Conservation (phyloP, 306 rosid species). For the Cajanus cajan region DNA sequence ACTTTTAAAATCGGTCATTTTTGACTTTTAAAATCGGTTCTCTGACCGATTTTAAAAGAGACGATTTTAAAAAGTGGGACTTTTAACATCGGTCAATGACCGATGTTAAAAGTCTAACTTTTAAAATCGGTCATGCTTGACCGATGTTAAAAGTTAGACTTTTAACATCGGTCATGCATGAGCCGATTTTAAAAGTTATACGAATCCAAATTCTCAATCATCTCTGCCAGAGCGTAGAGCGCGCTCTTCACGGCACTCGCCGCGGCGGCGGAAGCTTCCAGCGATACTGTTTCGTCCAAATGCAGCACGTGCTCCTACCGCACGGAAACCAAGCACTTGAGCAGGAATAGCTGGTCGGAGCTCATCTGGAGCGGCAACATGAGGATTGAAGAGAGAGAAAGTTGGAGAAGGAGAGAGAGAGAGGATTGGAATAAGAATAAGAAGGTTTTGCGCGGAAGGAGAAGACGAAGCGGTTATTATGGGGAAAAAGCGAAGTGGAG, state of each 20-base stretch:
- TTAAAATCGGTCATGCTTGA: no score
- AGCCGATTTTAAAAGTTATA: no score
- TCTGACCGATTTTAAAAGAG: no score
- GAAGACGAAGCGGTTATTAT: conserved; percentile 42
- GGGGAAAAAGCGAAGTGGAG: conserved; percentile 50
- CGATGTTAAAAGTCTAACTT: no score
- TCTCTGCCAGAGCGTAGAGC: conserved; percentile 60
- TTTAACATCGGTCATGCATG: no score
- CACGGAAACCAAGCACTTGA: conserved; percentile 79
- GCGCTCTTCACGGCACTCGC: conserved; percentile 65
- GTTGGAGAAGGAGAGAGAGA: conserved; percentile 44
- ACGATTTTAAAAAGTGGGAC: no score
- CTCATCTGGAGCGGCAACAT: conserved; percentile 43
- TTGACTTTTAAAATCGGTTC: no score
- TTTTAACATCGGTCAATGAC: no score
- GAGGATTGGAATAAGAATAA: not conserved
- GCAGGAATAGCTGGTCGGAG: conserved; percentile 44
- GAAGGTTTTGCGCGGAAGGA: conserved; percentile 39
- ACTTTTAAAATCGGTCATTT: no score
- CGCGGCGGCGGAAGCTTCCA: conserved; percentile 18
- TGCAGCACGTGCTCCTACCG: conserved; percentile 79
- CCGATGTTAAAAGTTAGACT: no score
- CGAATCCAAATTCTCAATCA: conserved; percentile 71
- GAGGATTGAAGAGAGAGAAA: conserved; percentile 30
- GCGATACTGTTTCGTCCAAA: conserved; percentile 32